A percentile compares a stretch with the other conserved stretches of the same genome.
These are phyloP conservation scores for Carex scoparia DNA, from an alignment of 176 grass and related monocot genomes.

Conservation along the genomic window DNA sequence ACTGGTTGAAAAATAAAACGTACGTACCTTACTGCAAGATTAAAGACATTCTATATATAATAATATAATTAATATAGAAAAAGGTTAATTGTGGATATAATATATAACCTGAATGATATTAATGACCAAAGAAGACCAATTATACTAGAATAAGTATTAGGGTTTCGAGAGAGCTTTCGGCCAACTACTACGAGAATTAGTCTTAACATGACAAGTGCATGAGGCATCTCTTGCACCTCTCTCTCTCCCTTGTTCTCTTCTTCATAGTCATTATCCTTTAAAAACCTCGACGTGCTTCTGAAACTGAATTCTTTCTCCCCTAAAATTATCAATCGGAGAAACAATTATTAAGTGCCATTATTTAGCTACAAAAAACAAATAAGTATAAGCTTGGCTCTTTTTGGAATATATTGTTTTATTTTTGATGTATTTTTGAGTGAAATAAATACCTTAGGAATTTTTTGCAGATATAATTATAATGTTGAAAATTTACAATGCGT, in stretches of 20 bases:
- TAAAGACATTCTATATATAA: background rate
- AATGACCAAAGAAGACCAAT: constrained; percentile 41
- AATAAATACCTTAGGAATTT: background rate
- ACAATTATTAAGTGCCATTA: background rate
- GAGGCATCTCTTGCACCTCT: constrained; percentile 29
- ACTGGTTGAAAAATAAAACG: background rate
- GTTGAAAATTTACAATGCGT: background rate
- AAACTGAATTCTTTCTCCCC: constrained; percentile 33
- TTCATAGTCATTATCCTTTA: background rate
- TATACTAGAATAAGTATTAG: constrained; percentile 38
- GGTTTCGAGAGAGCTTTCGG: constrained; percentile 37
- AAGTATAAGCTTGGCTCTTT: background rate
- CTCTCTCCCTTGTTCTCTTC: constrained; percentile 4
- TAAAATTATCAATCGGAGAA: background rate
- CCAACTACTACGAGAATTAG: constrained; percentile 32
- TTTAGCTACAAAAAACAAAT: background rate
- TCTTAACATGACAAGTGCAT: constrained; percentile 27
- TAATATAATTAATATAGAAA: too few relatives aligned
- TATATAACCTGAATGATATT: constrained; percentile 31
- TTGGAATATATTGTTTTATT: background rate
- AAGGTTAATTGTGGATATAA: background rate
- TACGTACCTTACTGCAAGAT: background rate
- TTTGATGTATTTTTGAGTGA: background rate
- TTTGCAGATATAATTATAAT: background rate
- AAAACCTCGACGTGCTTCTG: constrained; percentile 35